Base-by-base conservation (phyloP, 768 basidiomycete species). In the Cyclocybe cylindracea region DNA sequence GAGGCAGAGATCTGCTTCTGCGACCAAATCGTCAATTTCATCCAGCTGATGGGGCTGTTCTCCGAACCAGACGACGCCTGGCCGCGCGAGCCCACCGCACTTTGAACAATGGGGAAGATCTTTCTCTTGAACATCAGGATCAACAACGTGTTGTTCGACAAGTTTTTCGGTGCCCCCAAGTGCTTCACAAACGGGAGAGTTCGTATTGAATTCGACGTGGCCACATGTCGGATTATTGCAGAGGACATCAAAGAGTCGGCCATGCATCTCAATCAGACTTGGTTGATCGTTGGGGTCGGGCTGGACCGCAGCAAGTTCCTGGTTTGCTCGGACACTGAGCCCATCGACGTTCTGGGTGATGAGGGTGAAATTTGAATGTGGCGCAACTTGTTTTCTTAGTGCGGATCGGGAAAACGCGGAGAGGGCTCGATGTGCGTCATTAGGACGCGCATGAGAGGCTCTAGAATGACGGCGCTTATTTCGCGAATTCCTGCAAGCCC, bases 311-410 rank as follows among this genome's bases (percentile, higher is more conserved):
- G 57, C 49, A 32, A 68, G 54, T 33, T 65, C 55, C 19, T 70
- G 60, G 44, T 78, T 61, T 1, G 82, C 74, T 49, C 67, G 62
- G 4, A 61, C 51, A 53, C 76, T 77, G 16, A 84, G 70, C 3
- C 80, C 76, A 55, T 87, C 84, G n/a, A 84, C 77, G 60, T 85
- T 85, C 59, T 85, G 83, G 10, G 83, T 85, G 39, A 84, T 73
- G 24, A 82, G 73, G 3, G 77, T 70, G 58, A 82, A 82, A 2
- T 69, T 69, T 7, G 77, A 68, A 7, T 59, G 54, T 5, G 80
- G 79, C 8, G 76, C 73, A 11, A 80, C 63, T 8, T 55, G 50
- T 32, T 72, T 56, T 29, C 75, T 69, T 38, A 71, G 54, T 1
- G 62, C 55, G 0, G 75, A 74, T 18, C 77, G 51, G 39, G 78